A percentile compares a stretch with the other conserved stretches of the same genome.
Evolutionary conservation across 225 moss, liverwort and hornwort species (phyloP).

Genomic region (Lunularia cruciata): DNA sequence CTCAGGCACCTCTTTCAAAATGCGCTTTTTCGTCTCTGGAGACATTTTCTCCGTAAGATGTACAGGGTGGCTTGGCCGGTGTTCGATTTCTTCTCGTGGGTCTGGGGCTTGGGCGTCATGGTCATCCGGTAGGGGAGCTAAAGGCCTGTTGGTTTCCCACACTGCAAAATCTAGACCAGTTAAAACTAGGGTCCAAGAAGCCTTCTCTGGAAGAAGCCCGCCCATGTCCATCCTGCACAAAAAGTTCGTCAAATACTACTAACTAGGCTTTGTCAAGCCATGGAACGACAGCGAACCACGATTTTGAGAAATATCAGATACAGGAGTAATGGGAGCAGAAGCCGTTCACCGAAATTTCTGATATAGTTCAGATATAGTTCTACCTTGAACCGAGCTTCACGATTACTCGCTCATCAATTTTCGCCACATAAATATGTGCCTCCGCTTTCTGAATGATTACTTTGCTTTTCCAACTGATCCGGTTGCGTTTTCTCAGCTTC

Average conservation of each 20-base stretch:
- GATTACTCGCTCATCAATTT: constrained; percentile 44
- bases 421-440: constrained; percentile 44
- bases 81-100: neutral
- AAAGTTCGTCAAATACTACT: no score
- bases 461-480: constrained; percentile 41
- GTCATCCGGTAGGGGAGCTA: constrained; percentile 14
- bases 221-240: constrained; percentile 74
- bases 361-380: no score
- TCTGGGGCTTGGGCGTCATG: neutral
- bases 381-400: constrained; percentile 50
- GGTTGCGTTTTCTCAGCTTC: constrained; percentile 42
- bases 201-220: constrained; percentile 46
- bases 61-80: constrained; percentile 40
- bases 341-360: no score
- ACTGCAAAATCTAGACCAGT: constrained; percentile 59
- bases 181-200: constrained; percentile 49
- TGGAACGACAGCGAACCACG: no score
- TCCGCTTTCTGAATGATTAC: constrained; percentile 45
- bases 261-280: no score
- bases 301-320: no score
- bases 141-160: constrained; percentile 53
- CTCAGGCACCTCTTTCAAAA: constrained; percentile 52
- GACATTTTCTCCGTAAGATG: constrained; percentile 60
- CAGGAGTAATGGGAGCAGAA: no score
- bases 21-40: constrained; percentile 47